These are phyloP conservation scores for Artemisia tridentata DNA, from an alignment of 129 eudicot genomes.

Conservation along the genomic window DNA sequence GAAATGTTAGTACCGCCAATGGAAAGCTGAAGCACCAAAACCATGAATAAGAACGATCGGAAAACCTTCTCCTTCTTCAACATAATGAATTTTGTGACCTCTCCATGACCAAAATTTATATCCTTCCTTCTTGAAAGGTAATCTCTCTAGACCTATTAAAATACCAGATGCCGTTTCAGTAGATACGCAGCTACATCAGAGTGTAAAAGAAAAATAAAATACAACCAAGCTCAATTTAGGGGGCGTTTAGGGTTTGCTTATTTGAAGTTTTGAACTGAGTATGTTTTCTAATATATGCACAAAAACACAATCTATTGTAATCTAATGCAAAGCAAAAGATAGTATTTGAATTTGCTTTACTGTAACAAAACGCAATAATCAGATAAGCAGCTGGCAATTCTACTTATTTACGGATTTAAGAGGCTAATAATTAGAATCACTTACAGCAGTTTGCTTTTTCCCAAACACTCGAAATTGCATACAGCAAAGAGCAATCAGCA, in stretches of 20 bases:
- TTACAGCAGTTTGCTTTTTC: too few species aligned
- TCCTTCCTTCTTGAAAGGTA: conserved; percentile 85
- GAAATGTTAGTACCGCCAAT: conserved; percentile 72
- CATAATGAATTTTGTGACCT: conserved; percentile 91
- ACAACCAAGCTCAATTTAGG: too few species aligned
- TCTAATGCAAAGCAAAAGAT: too few species aligned
- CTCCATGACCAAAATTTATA: conserved; percentile 89
- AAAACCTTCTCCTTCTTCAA: conserved; percentile 81
- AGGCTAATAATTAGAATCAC: not conserved
- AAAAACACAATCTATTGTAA: too few species aligned
- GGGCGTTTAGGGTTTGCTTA: too few species aligned
- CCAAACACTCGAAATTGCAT: too few species aligned
- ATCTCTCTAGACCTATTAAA: conserved; percentile 65
- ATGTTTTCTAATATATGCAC: too few species aligned
- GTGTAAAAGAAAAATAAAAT: not conserved
- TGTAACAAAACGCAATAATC: too few species aligned
- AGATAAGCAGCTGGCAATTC: too few species aligned
- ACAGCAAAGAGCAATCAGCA: too few species aligned
- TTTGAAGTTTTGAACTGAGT: not conserved
- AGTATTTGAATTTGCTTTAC: too few species aligned
- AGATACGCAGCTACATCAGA: conserved; percentile 14
- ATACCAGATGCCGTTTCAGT: conserved; percentile 15
- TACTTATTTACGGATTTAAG: not conserved
- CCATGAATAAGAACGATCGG: conserved; percentile 96
- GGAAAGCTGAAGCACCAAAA: conserved; percentile 98